Evolutionary conservation across 1,139 yeast genomes (phyloP), one percentile per base, ranked within the genome.

Genomic region (Candida tetrigidarum): DNA sequence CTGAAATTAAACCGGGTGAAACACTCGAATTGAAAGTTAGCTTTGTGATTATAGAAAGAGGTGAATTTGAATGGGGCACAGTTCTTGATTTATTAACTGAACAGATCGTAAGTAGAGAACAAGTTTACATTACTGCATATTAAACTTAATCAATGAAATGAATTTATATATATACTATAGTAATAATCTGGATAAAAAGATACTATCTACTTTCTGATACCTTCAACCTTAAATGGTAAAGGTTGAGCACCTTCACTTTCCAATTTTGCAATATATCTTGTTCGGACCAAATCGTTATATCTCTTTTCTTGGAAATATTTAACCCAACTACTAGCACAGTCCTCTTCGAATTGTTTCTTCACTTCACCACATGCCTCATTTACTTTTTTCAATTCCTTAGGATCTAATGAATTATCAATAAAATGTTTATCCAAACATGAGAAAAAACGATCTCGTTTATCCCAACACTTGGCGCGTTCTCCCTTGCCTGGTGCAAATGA

Each of bases 31-130:
- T 80, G 12, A 69, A 69, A 15, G 57, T 83, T 42, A 84, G 89
- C 5, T 77, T 84, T 45, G 76, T 83, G 16, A 74, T 86, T 15
- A 65, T 89, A 42, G 87, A 83, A 43, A 74, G 76, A 35, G 96
- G 96, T 1, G 86, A 82, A 45, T 87, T 83, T 58, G 92, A 86
- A 60, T 86, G 96, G 90, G 88, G 91, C 0, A 77, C 83, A 0
- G 64, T 86, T 2, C 71, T 87, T 50, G 96, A 88, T 50, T 76
- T 74, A 23, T 48, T 59, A 16, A 60, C 56, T 35, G 19, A 45
- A 25, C 60, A 63, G 36, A 50, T 64, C 1, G 60, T 63, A 14
- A 63, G 65, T 12, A 53, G 69, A 40, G 74, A 71, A 40, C 74
- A 77, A 2, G 51, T 71, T 14, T 58, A 58, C 49, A 62, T 72